Base-by-base conservation (phyloP, 257 asterid species). In the Ilex asprella region DNA sequence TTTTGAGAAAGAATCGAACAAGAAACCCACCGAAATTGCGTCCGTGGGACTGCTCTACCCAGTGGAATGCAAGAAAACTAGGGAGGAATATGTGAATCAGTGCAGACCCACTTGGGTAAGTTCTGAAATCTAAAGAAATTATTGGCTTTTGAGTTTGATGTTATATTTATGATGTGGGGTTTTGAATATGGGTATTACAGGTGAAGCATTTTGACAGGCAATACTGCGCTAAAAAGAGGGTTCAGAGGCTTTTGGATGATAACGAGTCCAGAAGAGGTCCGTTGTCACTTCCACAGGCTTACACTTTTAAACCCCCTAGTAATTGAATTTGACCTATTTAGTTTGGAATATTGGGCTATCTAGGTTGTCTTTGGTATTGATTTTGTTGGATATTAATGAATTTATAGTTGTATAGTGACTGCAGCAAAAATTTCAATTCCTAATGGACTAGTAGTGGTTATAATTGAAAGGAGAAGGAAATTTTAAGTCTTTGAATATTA, bases 181-280 rank as follows among this genome's bases (percentile, higher is more conserved):
- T 21, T 21, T 21, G 27, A 21, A 21, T 21, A 44, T 46, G 16
- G 32, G 61, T 5, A 10, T 58, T 39, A 31, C 63, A 86, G 99
- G 99, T 92, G 77, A 89, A 86, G 81, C 97, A 89, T 83, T 92
- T 92, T 68, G 99, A 92, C 71, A 72, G 97, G 87, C 95, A 84
- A 72, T 83, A 89, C 70, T 92, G 99, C 75, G 86, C 78, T 31
- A 86, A 86, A 76, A 89, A 80, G 87, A 84, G 88, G 74, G 86
- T 76, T 73, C 85, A 83, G 58, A 83, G 99, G 85, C 91, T 85
- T 58, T 75, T 92, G 94, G 99, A 89, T 70, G 99, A 92, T 69
- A 77, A 63, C 43, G 96, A 85, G 55, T 68, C 88, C 43, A 84
- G 95, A 81, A 83, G 96, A 89, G 99, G 99, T 89, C 95, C 89